Base-by-base conservation (phyloP, 768 basidiomycete species). In the Boletus pseudo-olivaceus region DNA sequence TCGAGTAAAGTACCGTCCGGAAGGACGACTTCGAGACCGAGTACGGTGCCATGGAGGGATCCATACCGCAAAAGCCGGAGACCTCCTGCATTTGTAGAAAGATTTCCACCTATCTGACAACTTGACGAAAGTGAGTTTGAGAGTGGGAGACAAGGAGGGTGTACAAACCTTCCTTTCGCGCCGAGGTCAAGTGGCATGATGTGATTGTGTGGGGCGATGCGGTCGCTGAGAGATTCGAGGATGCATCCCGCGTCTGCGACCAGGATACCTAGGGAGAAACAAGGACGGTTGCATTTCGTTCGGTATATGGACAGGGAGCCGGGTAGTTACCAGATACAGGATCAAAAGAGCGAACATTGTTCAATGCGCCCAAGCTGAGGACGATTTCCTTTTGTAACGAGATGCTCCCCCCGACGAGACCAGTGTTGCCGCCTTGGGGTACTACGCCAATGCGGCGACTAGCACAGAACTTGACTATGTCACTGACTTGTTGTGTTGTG, bases 391-490 rank as follows among this genome's bases (percentile, higher is more conserved):
- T 87, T 60, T 83, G 76, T 37, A 93, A 68, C 0, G 97, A 96
- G 11, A 96, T 89, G 57, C 94, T 85, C 35, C 97, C 97, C 52
- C 95, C 97, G 35, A 99, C 97, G 12, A 99, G 82, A 15, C 97
- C 97, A 0, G 97, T 99, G 74, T 99, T 99, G 43, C 97, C 97
- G 44, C 97, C 96, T 71, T 99, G 97, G 2, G 97, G 97, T 2
- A 97, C 94, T 50, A 98, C 82, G n/a, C 86, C 87, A 39, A 99
- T 88, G 51, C 82, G 79, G 53, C 83, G 79, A 50, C 86, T 77
- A 62, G 87, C 83, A 72, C 97, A 98, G 77, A 86, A 91, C 67
- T 85, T 87, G 66, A 98, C 77, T 50, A 98, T 88, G 61, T 88
- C 76, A 69, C 87, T 88, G 67, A 98, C 93, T 73, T 99, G 85